Percentiles rank a stretch among this genome's conserved stretches.
Evolutionary conservation across 208 protist genomes (phyloP).

Genomic region (Vickermania ingenoplastis): DNA sequence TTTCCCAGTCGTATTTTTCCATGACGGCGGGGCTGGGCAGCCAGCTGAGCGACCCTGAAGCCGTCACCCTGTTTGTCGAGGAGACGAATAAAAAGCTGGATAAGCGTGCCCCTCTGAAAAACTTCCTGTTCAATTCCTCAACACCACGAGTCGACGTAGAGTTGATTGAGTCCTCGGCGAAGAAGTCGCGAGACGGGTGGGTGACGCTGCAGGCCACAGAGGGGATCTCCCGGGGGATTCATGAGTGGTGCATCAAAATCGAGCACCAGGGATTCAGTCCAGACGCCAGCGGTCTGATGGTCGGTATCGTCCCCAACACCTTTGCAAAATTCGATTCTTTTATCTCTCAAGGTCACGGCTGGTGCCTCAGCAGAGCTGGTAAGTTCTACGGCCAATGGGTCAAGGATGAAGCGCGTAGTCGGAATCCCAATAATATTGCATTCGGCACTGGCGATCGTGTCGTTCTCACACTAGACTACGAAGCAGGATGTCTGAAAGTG

Average conservation of each 20-base stretch:
- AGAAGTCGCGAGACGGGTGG: slow-evolving; percentile 88
- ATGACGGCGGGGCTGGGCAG: slow-evolving; percentile 59
- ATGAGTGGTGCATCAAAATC: slow-evolving; percentile 89
- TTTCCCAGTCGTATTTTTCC: slow-evolving; percentile 61
- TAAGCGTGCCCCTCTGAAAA: slow-evolving; percentile 61
- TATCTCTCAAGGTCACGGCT: slow-evolving; percentile 87
- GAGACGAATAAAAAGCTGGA: slow-evolving; percentile 59
- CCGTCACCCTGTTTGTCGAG: slow-evolving; percentile 64
- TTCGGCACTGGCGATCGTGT: slow-evolving; percentile 86
- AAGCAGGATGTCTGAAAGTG: slow-evolving; percentile 74
- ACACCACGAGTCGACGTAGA: slow-evolving; percentile 85
- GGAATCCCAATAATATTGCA: slow-evolving; percentile 35
- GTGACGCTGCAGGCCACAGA: slow-evolving; percentile 88
- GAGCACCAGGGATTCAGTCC: slow-evolving; percentile 88
- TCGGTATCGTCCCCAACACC: slow-evolving; percentile 85
- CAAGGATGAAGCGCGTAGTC: slow-evolving; percentile 55
- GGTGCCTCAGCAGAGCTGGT: slow-evolving; percentile 87
- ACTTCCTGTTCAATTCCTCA: slow-evolving; percentile 81
- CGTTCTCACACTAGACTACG: slow-evolving; percentile 81
- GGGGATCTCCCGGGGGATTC: slow-evolving; percentile 72
- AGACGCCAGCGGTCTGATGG: slow-evolving; percentile 88
- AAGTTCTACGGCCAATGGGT: slow-evolving; percentile 92
- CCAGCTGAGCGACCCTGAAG: slow-evolving; percentile 53
- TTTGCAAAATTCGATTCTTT: slow-evolving; percentile 90
- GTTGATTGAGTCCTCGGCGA: slow-evolving; percentile 78